phyloP scores from a whole-genome alignment of 805 yeast genomes.

The Starmerella floricola region DNA sequence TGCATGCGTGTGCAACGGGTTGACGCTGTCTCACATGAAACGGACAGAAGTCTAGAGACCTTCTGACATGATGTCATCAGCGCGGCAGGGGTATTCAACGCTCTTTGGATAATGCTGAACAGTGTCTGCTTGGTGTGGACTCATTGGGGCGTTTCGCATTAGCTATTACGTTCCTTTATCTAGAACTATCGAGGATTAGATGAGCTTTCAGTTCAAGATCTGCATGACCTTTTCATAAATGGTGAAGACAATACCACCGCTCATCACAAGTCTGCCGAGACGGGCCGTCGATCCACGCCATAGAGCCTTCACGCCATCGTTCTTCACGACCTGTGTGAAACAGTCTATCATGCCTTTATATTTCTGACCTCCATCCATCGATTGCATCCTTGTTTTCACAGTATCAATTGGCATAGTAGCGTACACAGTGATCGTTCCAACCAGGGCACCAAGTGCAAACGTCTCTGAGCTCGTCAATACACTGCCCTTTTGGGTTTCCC shows the following conservation, averaged over 20 bases:
- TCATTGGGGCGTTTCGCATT: too few species aligned
- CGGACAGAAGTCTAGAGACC: too few species aligned
- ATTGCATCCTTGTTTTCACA: slow-evolving; percentile 94
- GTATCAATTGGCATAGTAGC: slow-evolving; percentile 92
- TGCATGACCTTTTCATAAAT: slow-evolving; percentile 82
- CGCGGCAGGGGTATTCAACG: too few species aligned
- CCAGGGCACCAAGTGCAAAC: slow-evolving; percentile 77
- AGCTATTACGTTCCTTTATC: neutral
- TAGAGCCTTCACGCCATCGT: slow-evolving; percentile 82
- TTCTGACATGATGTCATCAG: too few species aligned
- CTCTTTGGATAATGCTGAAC: too few species aligned
- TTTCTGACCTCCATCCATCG: slow-evolving; percentile 59
- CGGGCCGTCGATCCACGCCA: slow-evolving; percentile 99
- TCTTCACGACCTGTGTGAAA: slow-evolving; percentile 61
- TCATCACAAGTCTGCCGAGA: slow-evolving; percentile 75
- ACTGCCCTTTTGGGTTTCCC: slow-evolving; percentile 27
- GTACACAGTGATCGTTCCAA: slow-evolving; percentile 79
- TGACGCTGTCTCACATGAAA: too few species aligned
- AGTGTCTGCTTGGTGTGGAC: too few species aligned
- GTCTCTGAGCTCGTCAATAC: slow-evolving; percentile 72
- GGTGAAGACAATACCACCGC: slow-evolving; percentile 96
- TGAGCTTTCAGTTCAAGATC: slow-evolving; percentile 29
- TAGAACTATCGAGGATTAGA: neutral
- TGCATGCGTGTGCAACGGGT: too few species aligned
- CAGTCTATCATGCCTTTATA: slow-evolving; percentile 74